Evolutionary conservation across 148 eudicot genomes (phyloP), one percentile per base, ranked within the genome.

Genomic region (Cornus suecica): DNA sequence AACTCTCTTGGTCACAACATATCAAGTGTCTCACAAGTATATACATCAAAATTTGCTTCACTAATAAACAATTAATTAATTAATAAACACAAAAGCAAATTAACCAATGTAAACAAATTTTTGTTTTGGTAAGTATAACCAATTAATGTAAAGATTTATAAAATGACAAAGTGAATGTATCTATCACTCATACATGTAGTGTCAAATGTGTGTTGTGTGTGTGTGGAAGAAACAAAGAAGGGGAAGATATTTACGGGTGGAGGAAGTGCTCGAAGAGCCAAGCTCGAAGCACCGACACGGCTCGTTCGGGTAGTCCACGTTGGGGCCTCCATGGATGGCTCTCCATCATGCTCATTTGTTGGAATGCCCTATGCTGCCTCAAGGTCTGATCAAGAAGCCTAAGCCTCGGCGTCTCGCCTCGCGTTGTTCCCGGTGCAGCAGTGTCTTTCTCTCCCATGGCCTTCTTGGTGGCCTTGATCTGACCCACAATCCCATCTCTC

Each of bases 191-290:
- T n/a, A n/a, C n/a, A n/a, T n/a, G n/a, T n/a, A n/a, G n/a, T n/a
- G n/a, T n/a, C n/a, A 48, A 9, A 48, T 48, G 2, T 52, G 58
- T 52, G 58, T 52, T 4, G 18, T n/a, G 58, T 11, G 22, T 52
- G 22, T 52, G 58, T 52, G 58, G 1, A 20, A 14, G 58, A 37
- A 37, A 6, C 42, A 37, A 37, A 37, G 15, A 69, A 71, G 70
- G 63, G 64, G 22, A 5, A 52, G 63, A 74, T 66, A 42, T 10
- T 83, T 91, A 95, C 99, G 99, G 99, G 84, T 95, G 94, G 41
- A 95, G 91, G 75, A 93, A 95, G 81, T 95, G 98, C 83, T 95
- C 99, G 30, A 95, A 95, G 68, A 95, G 97, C 99, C 99, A 95
- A 70, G 99, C 99, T 2, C 99, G 92, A 66, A 95, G 94, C 68